These are phyloP conservation scores for Entomortierella lignicola DNA, from an alignment of 192 early-diverging fungal genomes.

Conservation along the genomic window DNA sequence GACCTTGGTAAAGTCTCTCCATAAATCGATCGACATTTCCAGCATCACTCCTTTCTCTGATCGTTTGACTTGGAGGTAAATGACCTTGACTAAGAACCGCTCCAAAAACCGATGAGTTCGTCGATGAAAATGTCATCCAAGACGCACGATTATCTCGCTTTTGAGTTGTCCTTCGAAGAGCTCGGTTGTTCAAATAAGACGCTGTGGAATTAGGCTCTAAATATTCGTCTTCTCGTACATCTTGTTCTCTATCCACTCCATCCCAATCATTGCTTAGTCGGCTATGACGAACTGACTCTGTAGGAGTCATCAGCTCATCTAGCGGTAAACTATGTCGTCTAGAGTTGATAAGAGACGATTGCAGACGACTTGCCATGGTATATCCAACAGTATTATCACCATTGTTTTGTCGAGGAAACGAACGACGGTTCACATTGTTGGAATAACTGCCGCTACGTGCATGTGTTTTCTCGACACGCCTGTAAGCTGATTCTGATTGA, in stretches of 20 bases:
- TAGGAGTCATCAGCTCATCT: background rate
- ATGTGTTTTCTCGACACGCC: background rate
- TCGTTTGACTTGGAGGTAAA: conserved; percentile 31
- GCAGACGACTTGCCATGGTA: background rate
- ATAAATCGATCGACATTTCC: conserved; percentile 37
- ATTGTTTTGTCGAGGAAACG: background rate
- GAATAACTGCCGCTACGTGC: background rate
- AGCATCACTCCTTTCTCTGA: conserved; percentile 4
- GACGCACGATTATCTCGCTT: conserved; percentile 40
- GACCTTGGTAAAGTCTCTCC: conserved; percentile 17
- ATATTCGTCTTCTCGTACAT: background rate
- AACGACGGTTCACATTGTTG: background rate
- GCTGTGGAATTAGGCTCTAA: background rate
- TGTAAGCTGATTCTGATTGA: background rate
- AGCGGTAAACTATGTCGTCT: background rate
- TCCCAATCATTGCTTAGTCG: background rate
- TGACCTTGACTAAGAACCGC: conserved; percentile 35
- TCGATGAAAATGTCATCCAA: conserved; percentile 42
- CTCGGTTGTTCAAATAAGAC: background rate
- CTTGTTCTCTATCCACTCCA: background rate
- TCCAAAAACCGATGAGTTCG: conserved; percentile 24
- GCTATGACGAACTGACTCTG: background rate
- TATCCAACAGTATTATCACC: background rate
- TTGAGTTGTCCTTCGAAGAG: conserved; percentile 27
- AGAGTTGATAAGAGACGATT: background rate